These are phyloP conservation scores for Apophysomyces ossiformis DNA, from an alignment of 371 early-diverging fungal species.

Conservation along the genomic window DNA sequence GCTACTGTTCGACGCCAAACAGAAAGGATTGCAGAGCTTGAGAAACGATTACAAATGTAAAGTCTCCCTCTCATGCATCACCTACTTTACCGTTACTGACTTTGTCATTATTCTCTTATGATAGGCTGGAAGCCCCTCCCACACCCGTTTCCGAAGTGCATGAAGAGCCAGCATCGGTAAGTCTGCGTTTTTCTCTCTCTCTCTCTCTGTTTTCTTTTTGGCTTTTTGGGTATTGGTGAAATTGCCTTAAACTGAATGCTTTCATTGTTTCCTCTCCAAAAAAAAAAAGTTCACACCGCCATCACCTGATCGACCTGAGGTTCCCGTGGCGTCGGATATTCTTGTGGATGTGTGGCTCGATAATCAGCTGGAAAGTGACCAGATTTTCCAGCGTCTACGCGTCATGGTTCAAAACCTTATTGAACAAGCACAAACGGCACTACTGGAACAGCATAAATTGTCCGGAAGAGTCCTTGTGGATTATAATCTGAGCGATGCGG, in stretches of 20 bases:
- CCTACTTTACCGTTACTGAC: neutral
- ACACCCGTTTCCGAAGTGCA: neutral
- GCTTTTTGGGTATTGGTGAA: neutral
- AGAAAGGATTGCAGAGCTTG: conserved; percentile 46
- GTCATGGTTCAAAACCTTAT: conserved; percentile 31
- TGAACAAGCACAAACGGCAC: conserved; percentile 31
- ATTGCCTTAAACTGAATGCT: neutral
- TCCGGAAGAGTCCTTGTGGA: conserved; percentile 30
- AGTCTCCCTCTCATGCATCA: neutral
- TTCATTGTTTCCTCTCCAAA: neutral
- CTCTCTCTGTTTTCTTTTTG: too few species aligned
- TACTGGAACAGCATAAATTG: conserved; percentile 30
- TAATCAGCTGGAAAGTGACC: conserved; percentile 28
- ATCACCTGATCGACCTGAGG: conserved; percentile 9
- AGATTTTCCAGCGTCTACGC: conserved; percentile 30
- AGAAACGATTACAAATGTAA: conserved; percentile 48
- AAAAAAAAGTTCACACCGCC: conserved; percentile 12
- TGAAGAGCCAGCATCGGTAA: conserved; percentile 23
- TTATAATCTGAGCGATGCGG: conserved; percentile 6
- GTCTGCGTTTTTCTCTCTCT: neutral
- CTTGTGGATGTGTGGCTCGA: conserved; percentile 19
- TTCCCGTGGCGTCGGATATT: conserved; percentile 12
- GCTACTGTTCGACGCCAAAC: conserved; percentile 47
- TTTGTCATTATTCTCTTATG: neutral
- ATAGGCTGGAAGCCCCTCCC: neutral